A percentile compares a stretch with the other conserved stretches of the same genome.
Conservation (phyloP, 345 rosid genomes). For the Cochlearia excelsa region DNA sequence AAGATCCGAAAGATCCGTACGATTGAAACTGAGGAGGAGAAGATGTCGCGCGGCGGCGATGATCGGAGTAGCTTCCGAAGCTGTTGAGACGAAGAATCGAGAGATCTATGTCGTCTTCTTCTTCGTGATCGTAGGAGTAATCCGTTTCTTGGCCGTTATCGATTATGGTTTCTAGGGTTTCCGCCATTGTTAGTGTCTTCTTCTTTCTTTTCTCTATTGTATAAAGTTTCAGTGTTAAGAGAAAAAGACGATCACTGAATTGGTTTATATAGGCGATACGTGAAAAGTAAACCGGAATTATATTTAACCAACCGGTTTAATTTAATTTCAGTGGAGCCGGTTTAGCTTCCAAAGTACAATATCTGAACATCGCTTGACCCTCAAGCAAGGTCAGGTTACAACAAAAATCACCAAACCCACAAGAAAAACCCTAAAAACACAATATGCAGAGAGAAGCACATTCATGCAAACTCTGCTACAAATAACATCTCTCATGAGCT, state of each 20-base stretch:
- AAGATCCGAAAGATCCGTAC: constrained; percentile 34
- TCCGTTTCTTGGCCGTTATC: constrained; percentile 18
- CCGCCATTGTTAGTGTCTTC: constrained; percentile 25
- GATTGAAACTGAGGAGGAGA: constrained; percentile 38
- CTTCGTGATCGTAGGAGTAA: constrained; percentile 31
- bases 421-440: too few relatives aligned
- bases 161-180: constrained; percentile 18
- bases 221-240: background rate
- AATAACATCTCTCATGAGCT: too few relatives aligned
- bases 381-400: too few relatives aligned
- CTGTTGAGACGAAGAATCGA: constrained; percentile 39
- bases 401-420: too few relatives aligned
- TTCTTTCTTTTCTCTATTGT: constrained; percentile 5
- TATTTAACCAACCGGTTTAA: constrained; percentile 9
- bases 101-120: constrained; percentile 34
- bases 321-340: background rate
- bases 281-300: constrained; percentile 5
- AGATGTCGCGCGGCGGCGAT: constrained; percentile 37
- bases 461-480: too few relatives aligned
- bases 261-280: constrained; percentile 2
- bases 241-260: constrained; percentile 6
- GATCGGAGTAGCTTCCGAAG: constrained; percentile 37
- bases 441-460: too few relatives aligned
- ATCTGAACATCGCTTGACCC: background rate
- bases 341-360: background rate